Conservation (phyloP, 805 yeast species). For the Brettanomyces sp. region DNA sequence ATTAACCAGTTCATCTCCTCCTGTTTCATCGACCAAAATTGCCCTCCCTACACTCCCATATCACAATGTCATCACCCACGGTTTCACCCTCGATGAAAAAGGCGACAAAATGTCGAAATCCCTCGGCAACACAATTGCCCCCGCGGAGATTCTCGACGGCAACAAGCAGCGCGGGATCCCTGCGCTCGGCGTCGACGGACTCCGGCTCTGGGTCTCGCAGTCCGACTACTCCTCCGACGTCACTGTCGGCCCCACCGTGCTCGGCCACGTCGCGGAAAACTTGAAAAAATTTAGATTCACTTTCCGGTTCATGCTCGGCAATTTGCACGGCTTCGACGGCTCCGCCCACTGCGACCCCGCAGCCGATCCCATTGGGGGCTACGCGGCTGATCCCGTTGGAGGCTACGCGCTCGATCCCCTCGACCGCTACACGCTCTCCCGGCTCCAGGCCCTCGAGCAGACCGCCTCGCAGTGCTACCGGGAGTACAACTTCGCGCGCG, state of each 20-base stretch:
- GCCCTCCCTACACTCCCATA: constrained; percentile 41
- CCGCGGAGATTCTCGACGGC: constrained; percentile 60
- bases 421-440: constrained; percentile 58
- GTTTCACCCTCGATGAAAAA: constrained; percentile 79
- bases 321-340: constrained; percentile 33
- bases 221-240: constrained; percentile 81
- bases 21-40: no score
- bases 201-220: constrained; percentile 85
- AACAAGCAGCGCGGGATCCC: constrained; percentile 39
- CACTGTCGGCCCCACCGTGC: constrained; percentile 58
- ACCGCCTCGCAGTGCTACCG: constrained; percentile 38
- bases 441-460: constrained; percentile 38
- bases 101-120: constrained; percentile 93
- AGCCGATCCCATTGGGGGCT: constrained; percentile 21
- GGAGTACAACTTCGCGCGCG: constrained; percentile 56
- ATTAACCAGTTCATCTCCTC: no score
- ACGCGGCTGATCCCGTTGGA: constrained; percentile 20
- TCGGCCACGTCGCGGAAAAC: constrained; percentile 70
- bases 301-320: constrained; percentile 74
- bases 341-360: constrained; percentile 3
- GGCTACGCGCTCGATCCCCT: constrained; percentile 31
- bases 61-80: constrained; percentile 76
- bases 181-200: constrained; percentile 79
- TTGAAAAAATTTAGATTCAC: constrained; percentile 77
- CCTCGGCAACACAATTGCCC: constrained; percentile 71